phyloP scores from a whole-genome alignment of 305 asterid genomes.

The Salvia sclarea region DNA sequence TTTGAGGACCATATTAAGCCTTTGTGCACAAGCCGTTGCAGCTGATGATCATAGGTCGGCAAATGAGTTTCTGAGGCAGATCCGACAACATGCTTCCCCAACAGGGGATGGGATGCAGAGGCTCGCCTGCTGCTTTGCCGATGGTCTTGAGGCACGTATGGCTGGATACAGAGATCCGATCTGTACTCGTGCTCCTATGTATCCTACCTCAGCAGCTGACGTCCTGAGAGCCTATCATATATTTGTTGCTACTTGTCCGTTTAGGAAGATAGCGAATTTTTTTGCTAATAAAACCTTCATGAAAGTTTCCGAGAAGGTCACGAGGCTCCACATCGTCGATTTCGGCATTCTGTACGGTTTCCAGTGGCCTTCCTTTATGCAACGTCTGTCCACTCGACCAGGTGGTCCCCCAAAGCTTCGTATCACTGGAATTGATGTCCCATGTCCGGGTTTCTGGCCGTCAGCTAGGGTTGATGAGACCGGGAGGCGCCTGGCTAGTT shows the following conservation, averaged over 20 bases:
- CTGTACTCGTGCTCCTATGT: conserved; percentile 41
- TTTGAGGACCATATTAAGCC: conserved; percentile 69
- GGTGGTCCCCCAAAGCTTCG: conserved; percentile 89
- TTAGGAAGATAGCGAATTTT: conserved; percentile 69
- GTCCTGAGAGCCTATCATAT: conserved; percentile 80
- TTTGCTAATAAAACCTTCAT: conserved; percentile 70
- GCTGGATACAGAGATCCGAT: conserved; percentile 78
- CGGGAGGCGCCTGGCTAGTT: conserved; percentile 71
- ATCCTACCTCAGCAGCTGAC: conserved; percentile 74
- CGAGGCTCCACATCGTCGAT: conserved; percentile 77
- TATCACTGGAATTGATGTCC: conserved; percentile 84
- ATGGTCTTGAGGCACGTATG: conserved; percentile 89
- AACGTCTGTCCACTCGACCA: conserved; percentile 60
- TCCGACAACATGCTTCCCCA: conserved; percentile 59
- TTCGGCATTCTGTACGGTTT: conserved; percentile 89
- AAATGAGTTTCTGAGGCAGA: conserved; percentile 64
- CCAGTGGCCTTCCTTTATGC: conserved; percentile 88
- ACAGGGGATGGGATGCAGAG: conserved; percentile 85
- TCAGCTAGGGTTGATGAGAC: conserved; percentile 83
- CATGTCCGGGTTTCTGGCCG: conserved; percentile 85
- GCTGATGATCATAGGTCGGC: conserved; percentile 72
- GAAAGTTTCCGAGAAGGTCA: conserved; percentile 53
- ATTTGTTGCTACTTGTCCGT: conserved; percentile 75
- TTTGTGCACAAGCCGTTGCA: conserved; percentile 88
- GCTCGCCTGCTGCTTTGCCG: conserved; percentile 67